Conservation (phyloP, 495 filamentous ascomycete species). For the Trichocladium antarcticum region DNA sequence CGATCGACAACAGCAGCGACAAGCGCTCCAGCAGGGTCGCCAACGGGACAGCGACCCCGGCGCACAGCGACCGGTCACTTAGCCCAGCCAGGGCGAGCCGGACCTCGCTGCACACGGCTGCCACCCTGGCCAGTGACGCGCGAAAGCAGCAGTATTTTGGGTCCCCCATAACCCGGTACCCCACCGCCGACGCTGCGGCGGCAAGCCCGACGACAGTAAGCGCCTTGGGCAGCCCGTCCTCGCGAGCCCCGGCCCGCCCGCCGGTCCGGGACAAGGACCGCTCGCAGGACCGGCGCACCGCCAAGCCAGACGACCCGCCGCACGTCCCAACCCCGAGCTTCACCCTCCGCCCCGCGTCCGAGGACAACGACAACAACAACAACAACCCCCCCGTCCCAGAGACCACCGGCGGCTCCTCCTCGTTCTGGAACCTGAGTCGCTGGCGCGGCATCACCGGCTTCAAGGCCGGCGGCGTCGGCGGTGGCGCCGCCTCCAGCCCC, state of each 20-base stretch:
- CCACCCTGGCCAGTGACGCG: slow-evolving; percentile 32
- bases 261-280: not conserved
- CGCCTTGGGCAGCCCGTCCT: slow-evolving; percentile 15
- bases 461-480: slow-evolving; percentile 4
- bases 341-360: slow-evolving; percentile 26
- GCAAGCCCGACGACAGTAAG: slow-evolving; percentile 24
- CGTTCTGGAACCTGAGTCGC: slow-evolving; percentile 38
- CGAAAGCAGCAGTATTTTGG: slow-evolving; percentile 33
- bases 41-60: slow-evolving; percentile 21
- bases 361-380: slow-evolving; percentile 14
- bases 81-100: slow-evolving; percentile 37
- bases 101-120: slow-evolving; percentile 24
- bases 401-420: not conserved
- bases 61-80: slow-evolving; percentile 38
- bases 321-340: slow-evolving; percentile 30
- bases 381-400: no score
- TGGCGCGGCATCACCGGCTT: slow-evolving; percentile 32
- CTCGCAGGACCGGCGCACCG: slow-evolving; percentile 11
- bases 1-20: slow-evolving; percentile 40
- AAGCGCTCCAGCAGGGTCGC: slow-evolving; percentile 24
- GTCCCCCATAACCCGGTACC: slow-evolving; percentile 12
- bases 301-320: slow-evolving; percentile 9
- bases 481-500: not conserved
- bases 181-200: slow-evolving; percentile 13
- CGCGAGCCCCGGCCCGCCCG: slow-evolving; percentile 4